Base-by-base conservation (phyloP, 306 rosid genomes). In the Trifolium pratense region DNA sequence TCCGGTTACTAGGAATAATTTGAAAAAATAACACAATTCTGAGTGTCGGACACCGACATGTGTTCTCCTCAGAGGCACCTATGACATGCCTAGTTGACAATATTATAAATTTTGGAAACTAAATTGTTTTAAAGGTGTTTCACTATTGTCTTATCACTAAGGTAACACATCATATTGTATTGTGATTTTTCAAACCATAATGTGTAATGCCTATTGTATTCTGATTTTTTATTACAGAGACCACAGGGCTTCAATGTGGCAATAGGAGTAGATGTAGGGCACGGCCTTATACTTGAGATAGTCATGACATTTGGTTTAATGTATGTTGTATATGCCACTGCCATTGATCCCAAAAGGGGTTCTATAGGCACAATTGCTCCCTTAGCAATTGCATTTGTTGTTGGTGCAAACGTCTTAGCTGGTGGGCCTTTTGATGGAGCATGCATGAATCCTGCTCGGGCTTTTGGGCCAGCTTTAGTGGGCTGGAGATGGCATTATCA, bases 381-480 rank as follows among this genome's bases (percentile, higher is more conserved):
- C 6, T 75, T 94, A 34, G 89, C 96, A 9, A 88, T 94, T 40
- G 98, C 78, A 31, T 79, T 91, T 15, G 51, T 94, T 0, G 90
- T 89, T 10, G 95, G 99, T 37, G 99, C 96, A 0, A 88, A 94
- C 71, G 80, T 88, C 52, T 86, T 94, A 12, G 96, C 81, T 4
- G 98, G 97, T 6, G 96, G 92, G 80, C 67, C 94, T 0, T 77
- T 77, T 77, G 80, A 94, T 29, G 98, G 98, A 39, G 98, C 90
- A 7, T 89, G 87, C 79, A 91, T 91, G 98, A 94, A 91, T 82
- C 98, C 98, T 0, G 98, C 97, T 10, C 66, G 89, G 59, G 98
- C 96, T 12, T 94, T 94, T 51, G 98, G 98, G 68, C 98, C 98
- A 9, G 79, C 97, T 0, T 53, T 94, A 40, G 94, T 94, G 61